Base-by-base conservation (phyloP, 768 basidiomycete genomes). In the Sporobolomyces phaffii region DNA sequence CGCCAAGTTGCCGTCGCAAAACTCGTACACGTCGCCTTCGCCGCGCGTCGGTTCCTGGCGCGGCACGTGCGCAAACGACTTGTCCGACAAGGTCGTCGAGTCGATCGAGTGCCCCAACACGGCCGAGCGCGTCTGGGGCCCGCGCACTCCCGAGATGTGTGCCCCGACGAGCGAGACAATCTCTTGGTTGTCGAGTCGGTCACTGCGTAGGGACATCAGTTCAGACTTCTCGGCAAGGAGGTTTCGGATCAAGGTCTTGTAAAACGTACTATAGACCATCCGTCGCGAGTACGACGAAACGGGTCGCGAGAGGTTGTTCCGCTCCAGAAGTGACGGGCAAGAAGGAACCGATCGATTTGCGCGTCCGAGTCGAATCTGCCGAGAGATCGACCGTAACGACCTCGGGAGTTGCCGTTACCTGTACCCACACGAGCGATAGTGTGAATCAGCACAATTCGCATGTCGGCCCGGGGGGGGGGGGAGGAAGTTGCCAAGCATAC, bases 221-320 rank as follows among this genome's bases (percentile, higher is more conserved):
- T 31, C 28, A n/a, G n/a, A n/a, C n/a, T n/a, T n/a, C n/a, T n/a
- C n/a, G n/a, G n/a, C n/a, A n/a, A n/a, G n/a, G n/a, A n/a, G n/a
- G n/a, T n/a, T n/a, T n/a, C n/a, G n/a, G n/a, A n/a, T n/a, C n/a
- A n/a, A n/a, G n/a, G n/a, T n/a, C n/a, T n/a, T n/a, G n/a, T 10
- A 38, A 7, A 17, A 60, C 62, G 34, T 31, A 64, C 67, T 87
- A 91, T 24, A 91, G 81, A 68, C 83, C 84, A 66, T 96, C 91
- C 0, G 91, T 96, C 3, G 91, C 91, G 49, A 96, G 84, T 50
- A 96, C 88, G 60, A 96, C 75, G 78, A 96, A 96, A 65, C 86
- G 85, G 28, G 85, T 77, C 18, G 81, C 68, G 5, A 71, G 59
- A 2, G 61, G 58, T 24, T 62, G 53, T 18, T 64, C 53, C 14